phyloP scores from a whole-genome alignment of 345 rosid species.

The Gynandropsis gynandra region DNA sequence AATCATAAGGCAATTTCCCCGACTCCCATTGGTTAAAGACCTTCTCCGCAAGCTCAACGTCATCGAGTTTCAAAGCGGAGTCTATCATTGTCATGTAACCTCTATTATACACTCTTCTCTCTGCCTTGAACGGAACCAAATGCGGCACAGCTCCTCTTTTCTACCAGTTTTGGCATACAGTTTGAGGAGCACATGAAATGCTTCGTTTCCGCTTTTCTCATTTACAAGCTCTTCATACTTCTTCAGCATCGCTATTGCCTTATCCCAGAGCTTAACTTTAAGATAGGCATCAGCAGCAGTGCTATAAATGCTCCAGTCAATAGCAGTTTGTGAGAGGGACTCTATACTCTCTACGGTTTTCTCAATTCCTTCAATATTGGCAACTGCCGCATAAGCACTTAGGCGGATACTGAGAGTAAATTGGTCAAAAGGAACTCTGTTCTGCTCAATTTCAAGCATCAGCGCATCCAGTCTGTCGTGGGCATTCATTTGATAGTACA shows the following conservation, averaged over 20 bases:
- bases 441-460: slow-evolving; percentile 1
- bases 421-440: not conserved
- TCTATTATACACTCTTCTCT: slow-evolving; percentile 22
- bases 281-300: not conserved
- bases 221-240: slow-evolving; percentile 24
- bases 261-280: slow-evolving; percentile 32
- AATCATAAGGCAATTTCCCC: not conserved
- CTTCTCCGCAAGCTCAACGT: slow-evolving; percentile 38
- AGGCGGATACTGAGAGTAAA: slow-evolving; percentile 6
- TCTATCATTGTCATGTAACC: slow-evolving; percentile 35
- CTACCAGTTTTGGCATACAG: slow-evolving; percentile 29
- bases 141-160: slow-evolving; percentile 32
- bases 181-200: slow-evolving; percentile 31
- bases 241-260: slow-evolving; percentile 30
- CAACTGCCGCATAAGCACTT: slow-evolving; percentile 1
- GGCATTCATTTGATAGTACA: not conserved
- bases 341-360: not conserved
- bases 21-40: slow-evolving; percentile 17
- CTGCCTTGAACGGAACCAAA: slow-evolving; percentile 36
- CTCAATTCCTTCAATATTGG: not conserved
- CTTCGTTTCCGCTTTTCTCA: not conserved
- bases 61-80: slow-evolving; percentile 38
- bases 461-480: slow-evolving; percentile 3
- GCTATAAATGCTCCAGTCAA: not conserved
- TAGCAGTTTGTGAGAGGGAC: not conserved